Evolutionary conservation across 2,329 filamentous ascomycete genomes (phyloP), one percentile per base, ranked within the genome.

Genomic region (Pseudocercospora musae): DNA sequence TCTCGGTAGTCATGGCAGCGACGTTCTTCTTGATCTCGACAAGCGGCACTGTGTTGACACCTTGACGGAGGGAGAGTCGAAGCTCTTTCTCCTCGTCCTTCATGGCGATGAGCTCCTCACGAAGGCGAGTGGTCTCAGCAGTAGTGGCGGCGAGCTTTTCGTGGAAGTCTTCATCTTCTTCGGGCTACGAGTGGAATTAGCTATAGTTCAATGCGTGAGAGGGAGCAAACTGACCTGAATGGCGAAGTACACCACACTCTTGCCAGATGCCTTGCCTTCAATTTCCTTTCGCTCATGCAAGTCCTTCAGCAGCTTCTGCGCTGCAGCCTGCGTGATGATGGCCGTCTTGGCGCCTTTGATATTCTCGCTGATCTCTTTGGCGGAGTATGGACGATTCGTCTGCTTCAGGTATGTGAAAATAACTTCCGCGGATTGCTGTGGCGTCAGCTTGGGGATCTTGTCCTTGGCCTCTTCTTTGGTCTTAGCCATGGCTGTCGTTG

Each of bases 201-300:
- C 52, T 18, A 8, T 8, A 25, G 40, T 7, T 25, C 8, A 0
- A 44, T 21, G 18, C 15, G 23, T 40, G 52, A 10, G 10, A 50
- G 27, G 0, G 31, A 9, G 13, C 18, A 27, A 31, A 49, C 62
- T 21, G 70, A 80, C 80, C 72, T 82, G 80, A 6, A 79, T 66
- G 37, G 80, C 78, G 72, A 88, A 85, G 71, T 87, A 88, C 62
- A 88, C 85, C 42, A 80, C 78, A 69, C 87, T 85, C 74, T 87
- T 88, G 20, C 85, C 85, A 42, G 85, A 79, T 42, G 78, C 75
- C 55, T 82, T 82, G 55, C 83, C 84, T 69, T 84, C 84, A 46
- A 89, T 84, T 67, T 84, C 75, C 10, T 83, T 83, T 46, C 79
- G 80, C 67, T 88, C 85, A 63, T 86, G 82, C 72, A 89, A 77